Evolutionary conservation across 768 basidiomycete genomes (phyloP).

Genomic region (Calvatia gigantea): DNA sequence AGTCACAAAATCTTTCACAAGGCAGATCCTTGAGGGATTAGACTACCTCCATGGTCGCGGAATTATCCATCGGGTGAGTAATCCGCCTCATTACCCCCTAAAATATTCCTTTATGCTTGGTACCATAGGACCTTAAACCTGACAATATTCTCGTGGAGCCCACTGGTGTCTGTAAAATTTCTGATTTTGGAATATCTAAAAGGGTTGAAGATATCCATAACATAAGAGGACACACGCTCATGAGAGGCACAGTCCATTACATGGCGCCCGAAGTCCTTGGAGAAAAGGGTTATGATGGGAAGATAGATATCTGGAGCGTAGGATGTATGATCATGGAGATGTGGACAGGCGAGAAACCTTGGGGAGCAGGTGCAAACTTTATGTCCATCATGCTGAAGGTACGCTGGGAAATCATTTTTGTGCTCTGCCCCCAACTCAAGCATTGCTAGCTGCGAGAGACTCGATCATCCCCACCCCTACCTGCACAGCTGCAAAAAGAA

Average conservation of each 20-base stretch:
- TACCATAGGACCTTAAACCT: slow-evolving; percentile 76
- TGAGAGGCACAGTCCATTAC: slow-evolving; percentile 94
- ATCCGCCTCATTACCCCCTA: neutral
- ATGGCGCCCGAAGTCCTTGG: slow-evolving; percentile 91
- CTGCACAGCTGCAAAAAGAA: slow-evolving; percentile 46
- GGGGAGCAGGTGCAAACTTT: slow-evolving; percentile 64
- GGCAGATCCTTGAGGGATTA: slow-evolving; percentile 82
- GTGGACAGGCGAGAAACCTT: slow-evolving; percentile 91
- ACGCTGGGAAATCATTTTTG: slow-evolving; percentile 15
- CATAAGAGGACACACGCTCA: slow-evolving; percentile 64
- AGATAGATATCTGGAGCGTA: slow-evolving; percentile 95
- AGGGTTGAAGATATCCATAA: slow-evolving; percentile 64
- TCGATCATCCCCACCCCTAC: slow-evolving; percentile 72
- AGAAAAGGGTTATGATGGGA: slow-evolving; percentile 81
- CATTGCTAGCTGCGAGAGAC: slow-evolving; percentile 57
- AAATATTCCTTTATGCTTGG: slow-evolving; percentile 3
- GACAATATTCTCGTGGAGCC: slow-evolving; percentile 93
- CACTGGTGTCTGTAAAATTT: slow-evolving; percentile 86
- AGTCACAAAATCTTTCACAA: slow-evolving; percentile 81
- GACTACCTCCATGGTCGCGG: slow-evolving; percentile 83
- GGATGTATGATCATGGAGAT: slow-evolving; percentile 94
- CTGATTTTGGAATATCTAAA: slow-evolving; percentile 97
- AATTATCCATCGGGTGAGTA: slow-evolving; percentile 78
- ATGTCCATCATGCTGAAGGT: slow-evolving; percentile 84
- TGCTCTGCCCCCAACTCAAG: neutral